phyloP scores from a whole-genome alignment of 345 rosid species.

The Garcia nutans region DNA sequence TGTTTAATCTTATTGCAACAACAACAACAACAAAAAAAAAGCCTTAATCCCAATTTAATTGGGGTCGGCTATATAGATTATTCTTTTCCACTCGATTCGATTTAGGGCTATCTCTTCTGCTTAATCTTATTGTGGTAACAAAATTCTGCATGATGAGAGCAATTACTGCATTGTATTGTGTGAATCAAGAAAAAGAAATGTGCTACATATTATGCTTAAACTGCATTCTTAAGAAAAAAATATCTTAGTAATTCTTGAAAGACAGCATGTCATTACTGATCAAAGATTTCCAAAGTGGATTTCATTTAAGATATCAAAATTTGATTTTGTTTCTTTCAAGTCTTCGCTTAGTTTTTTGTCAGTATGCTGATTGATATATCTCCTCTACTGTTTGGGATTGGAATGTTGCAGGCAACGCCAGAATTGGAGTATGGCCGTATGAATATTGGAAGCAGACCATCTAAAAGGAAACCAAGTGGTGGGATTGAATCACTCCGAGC shows the following conservation, averaged over 20 bases:
- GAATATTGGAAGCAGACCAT: constrained; percentile 97
- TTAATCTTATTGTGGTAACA: too few species aligned
- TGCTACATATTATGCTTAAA: too few species aligned
- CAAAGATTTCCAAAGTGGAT: too few species aligned
- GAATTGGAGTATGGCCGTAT: constrained; percentile 95
- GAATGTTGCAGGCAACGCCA: constrained; percentile 71
- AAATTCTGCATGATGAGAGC: not conserved
- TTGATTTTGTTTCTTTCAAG: too few species aligned
- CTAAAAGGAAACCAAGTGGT: constrained; percentile 95
- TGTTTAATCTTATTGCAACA: constrained; percentile 2
- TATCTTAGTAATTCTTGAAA: not conserved
- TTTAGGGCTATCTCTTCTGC: too few species aligned
- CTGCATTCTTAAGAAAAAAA: too few species aligned
- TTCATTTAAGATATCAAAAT: too few species aligned
- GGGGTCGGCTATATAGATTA: too few species aligned
- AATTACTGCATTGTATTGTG: not conserved
- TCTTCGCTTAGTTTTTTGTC: too few species aligned
- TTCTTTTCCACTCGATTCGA: too few species aligned
- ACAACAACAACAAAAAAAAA: too few species aligned
- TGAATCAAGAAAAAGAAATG: not conserved
- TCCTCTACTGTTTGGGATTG: not conserved
- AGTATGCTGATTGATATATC: not conserved
- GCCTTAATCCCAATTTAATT: too few species aligned
- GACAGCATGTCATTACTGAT: not conserved
- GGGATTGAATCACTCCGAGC: constrained; percentile 96